Evolutionary conservation across 139 green algal species (phyloP).

Genomic region (Chlorella vulgaris): DNA sequence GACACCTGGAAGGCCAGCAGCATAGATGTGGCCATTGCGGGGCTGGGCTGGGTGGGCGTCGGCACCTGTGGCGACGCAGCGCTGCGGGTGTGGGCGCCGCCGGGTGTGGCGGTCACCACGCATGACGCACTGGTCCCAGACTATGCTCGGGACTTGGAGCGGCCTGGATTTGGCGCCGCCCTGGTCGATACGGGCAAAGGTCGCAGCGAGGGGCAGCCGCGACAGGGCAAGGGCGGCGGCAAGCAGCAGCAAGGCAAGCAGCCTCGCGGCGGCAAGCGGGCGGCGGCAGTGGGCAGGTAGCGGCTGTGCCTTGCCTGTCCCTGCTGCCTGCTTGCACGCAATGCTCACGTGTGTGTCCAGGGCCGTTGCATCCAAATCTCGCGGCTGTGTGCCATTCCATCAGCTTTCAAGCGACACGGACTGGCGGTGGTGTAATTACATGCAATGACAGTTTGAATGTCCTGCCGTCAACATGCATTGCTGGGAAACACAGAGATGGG

Average conservation of each 20-base stretch:
- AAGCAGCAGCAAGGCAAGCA: constrained; percentile 11
- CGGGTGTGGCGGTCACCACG: constrained; percentile 81
- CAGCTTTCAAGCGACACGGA: no score
- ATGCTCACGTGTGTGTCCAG: no score
- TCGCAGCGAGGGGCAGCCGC: background rate
- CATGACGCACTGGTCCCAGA: constrained; percentile 88
- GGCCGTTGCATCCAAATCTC: no score
- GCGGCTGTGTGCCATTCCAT: no score
- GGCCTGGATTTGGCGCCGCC: constrained; percentile 76
- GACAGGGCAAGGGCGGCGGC: constrained; percentile 1
- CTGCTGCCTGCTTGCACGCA: no score
- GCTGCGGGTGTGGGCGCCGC: constrained; percentile 82
- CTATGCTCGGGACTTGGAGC: constrained; percentile 74
- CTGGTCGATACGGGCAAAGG: constrained; percentile 37
- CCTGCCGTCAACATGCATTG: no score
- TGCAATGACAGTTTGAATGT: no score
- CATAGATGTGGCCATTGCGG: constrained; percentile 69
- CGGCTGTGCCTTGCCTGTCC: no score
- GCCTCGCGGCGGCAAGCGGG: background rate
- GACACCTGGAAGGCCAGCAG: constrained; percentile 52
- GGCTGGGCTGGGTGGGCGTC: constrained; percentile 92
- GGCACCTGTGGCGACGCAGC: constrained; percentile 72
- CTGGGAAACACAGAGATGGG: no score
- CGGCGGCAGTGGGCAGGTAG: background rate
- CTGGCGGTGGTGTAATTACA: no score